Conservation (phyloP, 192 early-diverging fungal genomes). For the Umbelopsis ramanniana region DNA sequence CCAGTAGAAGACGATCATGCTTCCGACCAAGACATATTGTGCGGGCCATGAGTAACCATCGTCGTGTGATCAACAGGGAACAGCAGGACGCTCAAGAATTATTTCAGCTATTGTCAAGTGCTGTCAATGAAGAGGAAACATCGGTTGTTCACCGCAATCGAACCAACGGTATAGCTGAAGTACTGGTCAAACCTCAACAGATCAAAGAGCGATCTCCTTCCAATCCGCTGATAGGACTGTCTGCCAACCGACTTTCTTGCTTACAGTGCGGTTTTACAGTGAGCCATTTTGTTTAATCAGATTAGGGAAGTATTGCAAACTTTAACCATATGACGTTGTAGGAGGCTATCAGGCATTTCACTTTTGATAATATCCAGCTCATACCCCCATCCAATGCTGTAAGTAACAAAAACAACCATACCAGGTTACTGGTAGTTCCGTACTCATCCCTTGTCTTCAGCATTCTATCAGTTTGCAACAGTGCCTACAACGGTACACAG, state of each 20-base stretch:
- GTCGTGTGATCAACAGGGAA: conserved; percentile 66
- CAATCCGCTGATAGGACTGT: conserved; percentile 81
- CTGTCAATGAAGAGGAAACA: conserved; percentile 67
- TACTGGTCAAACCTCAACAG: background rate
- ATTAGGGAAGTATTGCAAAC: background rate
- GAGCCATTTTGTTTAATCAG: conserved; percentile 28
- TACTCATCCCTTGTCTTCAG: conserved; percentile 24
- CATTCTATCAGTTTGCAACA: conserved; percentile 54
- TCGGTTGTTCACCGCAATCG: background rate
- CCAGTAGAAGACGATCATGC: conserved; percentile 36
- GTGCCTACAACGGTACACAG: conserved; percentile 57
- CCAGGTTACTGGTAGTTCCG: background rate
- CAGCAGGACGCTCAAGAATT: conserved; percentile 93
- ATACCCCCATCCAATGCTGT: conserved; percentile 56
- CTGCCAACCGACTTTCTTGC: conserved; percentile 78
- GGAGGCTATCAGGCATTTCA: conserved; percentile 76
- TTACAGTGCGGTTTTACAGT: conserved; percentile 77
- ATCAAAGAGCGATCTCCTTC: background rate
- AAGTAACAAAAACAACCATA: background rate
- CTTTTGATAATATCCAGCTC: conserved; percentile 83
- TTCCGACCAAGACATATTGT: conserved; percentile 69
- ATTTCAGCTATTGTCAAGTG: conserved; percentile 77
- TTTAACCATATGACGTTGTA: conserved; percentile 30
- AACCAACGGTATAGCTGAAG: background rate
- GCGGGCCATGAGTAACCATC: conserved; percentile 58